Base-by-base conservation (phyloP, 1,284 basidiomycete genomes). In the Ceratobasidium sp. region DNA sequence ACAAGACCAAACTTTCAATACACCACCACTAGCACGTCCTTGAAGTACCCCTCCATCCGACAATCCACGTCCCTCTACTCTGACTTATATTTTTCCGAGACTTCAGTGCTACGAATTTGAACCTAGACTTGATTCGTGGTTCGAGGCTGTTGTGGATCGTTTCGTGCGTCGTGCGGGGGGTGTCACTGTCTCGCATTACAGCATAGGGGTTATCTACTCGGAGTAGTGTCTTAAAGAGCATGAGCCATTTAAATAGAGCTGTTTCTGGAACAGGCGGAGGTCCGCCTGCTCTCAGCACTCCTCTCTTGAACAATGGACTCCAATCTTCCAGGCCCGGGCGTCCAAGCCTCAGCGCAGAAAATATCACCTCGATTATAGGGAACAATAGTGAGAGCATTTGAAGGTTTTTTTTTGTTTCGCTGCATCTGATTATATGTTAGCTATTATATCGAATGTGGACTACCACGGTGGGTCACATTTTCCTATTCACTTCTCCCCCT, bases 241-340 rank as follows among this genome's bases (percentile, higher is more conserved):
- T 67, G 62, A 67, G 29, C 50, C 62, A 38, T 45, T 50, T 53
- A 34, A 38, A 67, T 67, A 67, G 62, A 67, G 62, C 12, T 67
- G 49, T 40, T 67, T 20, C 20, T 12, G 49, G 50, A 31, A 67
- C 50, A 43, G 38, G 62, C 50, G 62, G 62, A 20, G 25, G 20
- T 67, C 62, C 62, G 50, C 25, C 35, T 31, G 54, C 62, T 54
- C 34, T 31, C 17, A 20, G 34, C 34, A 35, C 38, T 42, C 29
- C 62, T 67, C 62, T 67, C 43, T 67, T 54, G 50, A 32, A 38
- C 17, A 38, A 8, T 38, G 62, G 50, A 17, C 62, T 52, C 38
- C n/a, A n/a, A n/a, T n/a, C n/a, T n/a, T n/a, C n/a, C n/a, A 29
- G 29, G 32, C 17, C 60, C 38, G 45, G 47, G 8, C 31, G 38